Conservation (phyloP, 176 grass and related monocot species). For the Bothriochloa decipiens region DNA sequence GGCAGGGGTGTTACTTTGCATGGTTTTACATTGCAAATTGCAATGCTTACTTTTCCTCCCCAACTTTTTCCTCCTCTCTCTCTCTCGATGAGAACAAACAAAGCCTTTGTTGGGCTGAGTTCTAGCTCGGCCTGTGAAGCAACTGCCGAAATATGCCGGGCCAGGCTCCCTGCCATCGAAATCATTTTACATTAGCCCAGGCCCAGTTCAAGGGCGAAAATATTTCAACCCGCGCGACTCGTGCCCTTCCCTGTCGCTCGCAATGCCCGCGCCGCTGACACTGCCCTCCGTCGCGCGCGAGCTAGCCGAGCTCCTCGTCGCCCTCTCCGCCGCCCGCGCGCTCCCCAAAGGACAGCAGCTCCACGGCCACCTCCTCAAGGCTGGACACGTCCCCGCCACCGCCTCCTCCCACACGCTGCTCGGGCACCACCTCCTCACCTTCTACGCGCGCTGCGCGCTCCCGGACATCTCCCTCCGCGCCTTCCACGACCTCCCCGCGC, state of each 20-base stretch:
- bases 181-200: too few species aligned
- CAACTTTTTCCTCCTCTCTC: too few species aligned
- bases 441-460: constrained; percentile 76
- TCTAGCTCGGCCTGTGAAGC: neutral
- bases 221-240: too few species aligned
- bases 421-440: constrained; percentile 84
- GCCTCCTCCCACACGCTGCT: constrained; percentile 57
- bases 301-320: constrained; percentile 57
- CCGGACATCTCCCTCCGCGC: constrained; percentile 64
- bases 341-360: constrained; percentile 83
- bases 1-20: too few species aligned
- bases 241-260: neutral
- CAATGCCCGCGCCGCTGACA: constrained; percentile 29
- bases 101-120: neutral
- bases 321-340: constrained; percentile 63
- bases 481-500: constrained; percentile 70
- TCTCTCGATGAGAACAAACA: neutral
- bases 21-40: too few species aligned
- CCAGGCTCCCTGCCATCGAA: too few species aligned
- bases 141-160: neutral
- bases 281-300: constrained; percentile 37
- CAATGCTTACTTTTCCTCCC: too few species aligned
- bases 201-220: neutral
- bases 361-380: constrained; percentile 75
- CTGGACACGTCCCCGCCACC: constrained; percentile 64